phyloP scores from a whole-genome alignment of 805 yeast genomes.

The Yarrowia osloensis region DNA sequence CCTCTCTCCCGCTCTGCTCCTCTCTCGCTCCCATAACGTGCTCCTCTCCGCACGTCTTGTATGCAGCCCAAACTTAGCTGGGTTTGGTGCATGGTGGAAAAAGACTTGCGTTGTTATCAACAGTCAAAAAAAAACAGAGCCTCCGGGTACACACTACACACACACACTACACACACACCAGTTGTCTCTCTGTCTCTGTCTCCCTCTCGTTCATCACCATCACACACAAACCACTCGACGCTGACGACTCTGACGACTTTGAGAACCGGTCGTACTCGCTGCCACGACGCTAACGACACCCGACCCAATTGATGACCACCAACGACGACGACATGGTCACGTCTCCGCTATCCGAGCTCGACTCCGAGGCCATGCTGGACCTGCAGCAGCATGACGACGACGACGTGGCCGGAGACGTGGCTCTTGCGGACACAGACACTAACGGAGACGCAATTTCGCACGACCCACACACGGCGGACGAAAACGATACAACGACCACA shows the following conservation, averaged over 20 bases:
- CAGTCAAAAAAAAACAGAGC: neutral
- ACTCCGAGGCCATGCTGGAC: constrained; percentile 30
- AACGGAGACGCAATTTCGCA: neutral
- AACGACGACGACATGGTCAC: constrained; percentile 31
- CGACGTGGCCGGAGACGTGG: neutral
- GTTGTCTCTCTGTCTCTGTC: too few relatives aligned
- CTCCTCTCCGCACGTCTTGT: constrained; percentile 21
- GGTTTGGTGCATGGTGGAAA: constrained; percentile 12
- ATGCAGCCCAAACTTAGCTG: constrained; percentile 18
- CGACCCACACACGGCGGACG: neutral
- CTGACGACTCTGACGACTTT: too few relatives aligned
- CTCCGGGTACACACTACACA: neutral
- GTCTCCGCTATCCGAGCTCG: constrained; percentile 30
- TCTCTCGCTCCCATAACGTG: constrained; percentile 2
- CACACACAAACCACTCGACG: neutral
- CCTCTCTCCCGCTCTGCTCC: too few relatives aligned
- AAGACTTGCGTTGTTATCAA: constrained; percentile 30
- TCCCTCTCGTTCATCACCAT: too few relatives aligned
- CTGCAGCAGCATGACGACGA: constrained; percentile 5
- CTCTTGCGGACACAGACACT: neutral
- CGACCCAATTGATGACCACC: constrained; percentile 16
- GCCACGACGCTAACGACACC: neutral
- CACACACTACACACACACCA: too few relatives aligned
- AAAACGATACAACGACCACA: neutral
- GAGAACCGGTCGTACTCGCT: too few relatives aligned